Evolutionary conservation across 371 early-diverging fungal genomes (phyloP).

Genomic region (Blakeslea trispora): DNA sequence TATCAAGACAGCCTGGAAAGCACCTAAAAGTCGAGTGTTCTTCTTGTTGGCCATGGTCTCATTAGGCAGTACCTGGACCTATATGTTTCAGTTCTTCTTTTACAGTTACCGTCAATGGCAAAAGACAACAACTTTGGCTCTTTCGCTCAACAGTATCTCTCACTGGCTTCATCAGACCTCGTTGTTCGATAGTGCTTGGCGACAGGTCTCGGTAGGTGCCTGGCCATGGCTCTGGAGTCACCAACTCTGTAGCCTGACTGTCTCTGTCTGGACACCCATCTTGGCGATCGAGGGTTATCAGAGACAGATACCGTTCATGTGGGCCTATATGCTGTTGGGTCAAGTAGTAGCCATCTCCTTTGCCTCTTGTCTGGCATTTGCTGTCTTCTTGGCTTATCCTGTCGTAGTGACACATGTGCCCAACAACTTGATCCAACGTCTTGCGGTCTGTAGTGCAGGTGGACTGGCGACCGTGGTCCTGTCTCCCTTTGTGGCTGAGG

Average conservation of each 20-base stretch:
- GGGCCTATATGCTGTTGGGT: conserved; percentile 48
- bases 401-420: conserved; percentile 4
- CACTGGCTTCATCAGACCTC: conserved; percentile 44
- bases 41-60: conserved; percentile 20
- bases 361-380: conserved; percentile 39
- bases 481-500: conserved; percentile 28
- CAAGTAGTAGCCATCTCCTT: conserved; percentile 48
- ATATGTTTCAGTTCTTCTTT: conserved; percentile 39
- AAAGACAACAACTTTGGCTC: neutral
- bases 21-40: neutral
- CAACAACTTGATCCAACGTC: neutral
- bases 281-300: conserved; percentile 45
- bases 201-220: conserved; percentile 33
- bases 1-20: conserved; percentile 3
- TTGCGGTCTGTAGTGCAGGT: conserved; percentile 12
- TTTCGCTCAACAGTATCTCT: conserved; percentile 26
- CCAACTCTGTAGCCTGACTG: conserved; percentile 43
- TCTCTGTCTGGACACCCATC: conserved; percentile 45
- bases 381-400: conserved; percentile 24
- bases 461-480: conserved; percentile 33
- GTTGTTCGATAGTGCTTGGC: conserved; percentile 45
- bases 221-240: conserved; percentile 51
- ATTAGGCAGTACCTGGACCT: conserved; percentile 40
- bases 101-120: conserved; percentile 35
- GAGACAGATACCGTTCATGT: conserved; percentile 35